These are phyloP conservation scores for Calonectria honghensis DNA, from an alignment of 2,329 filamentous ascomycete species.

Conservation along the genomic window DNA sequence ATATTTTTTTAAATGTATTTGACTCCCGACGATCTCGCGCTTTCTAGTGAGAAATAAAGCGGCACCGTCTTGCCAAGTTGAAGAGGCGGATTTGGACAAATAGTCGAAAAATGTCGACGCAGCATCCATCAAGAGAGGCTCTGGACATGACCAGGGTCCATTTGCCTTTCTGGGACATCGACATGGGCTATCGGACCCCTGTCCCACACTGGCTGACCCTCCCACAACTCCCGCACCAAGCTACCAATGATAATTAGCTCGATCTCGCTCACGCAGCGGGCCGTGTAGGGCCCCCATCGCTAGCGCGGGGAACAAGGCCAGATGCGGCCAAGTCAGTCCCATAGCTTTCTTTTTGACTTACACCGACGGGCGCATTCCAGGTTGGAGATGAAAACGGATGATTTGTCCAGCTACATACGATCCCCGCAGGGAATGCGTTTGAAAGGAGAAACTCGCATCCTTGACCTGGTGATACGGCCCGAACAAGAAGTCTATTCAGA, in stretches of 20 bases:
- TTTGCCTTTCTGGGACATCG: background rate
- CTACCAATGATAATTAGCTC: slow-evolving; percentile 43
- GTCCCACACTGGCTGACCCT: background rate
- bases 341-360: background rate
- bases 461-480: background rate
- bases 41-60: background rate
- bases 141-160: background rate
- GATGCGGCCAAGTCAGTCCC: background rate
- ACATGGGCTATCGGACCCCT: background rate
- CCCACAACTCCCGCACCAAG: background rate
- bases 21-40: background rate
- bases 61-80: background rate
- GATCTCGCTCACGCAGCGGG: slow-evolving; percentile 40
- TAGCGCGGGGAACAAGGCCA: background rate
- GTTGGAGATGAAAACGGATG: background rate
- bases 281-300: background rate
- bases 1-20: background rate
- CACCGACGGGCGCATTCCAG: background rate
- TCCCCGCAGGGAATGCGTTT: background rate
- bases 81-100: background rate
- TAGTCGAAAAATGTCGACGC: background rate
- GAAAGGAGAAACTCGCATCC: background rate
- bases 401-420: slow-evolving; percentile 7
- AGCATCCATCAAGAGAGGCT: background rate
- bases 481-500: background rate